Conservation (phyloP, 2,329 filamentous ascomycete species). For the Lasiodiplodia gonubiensis region DNA sequence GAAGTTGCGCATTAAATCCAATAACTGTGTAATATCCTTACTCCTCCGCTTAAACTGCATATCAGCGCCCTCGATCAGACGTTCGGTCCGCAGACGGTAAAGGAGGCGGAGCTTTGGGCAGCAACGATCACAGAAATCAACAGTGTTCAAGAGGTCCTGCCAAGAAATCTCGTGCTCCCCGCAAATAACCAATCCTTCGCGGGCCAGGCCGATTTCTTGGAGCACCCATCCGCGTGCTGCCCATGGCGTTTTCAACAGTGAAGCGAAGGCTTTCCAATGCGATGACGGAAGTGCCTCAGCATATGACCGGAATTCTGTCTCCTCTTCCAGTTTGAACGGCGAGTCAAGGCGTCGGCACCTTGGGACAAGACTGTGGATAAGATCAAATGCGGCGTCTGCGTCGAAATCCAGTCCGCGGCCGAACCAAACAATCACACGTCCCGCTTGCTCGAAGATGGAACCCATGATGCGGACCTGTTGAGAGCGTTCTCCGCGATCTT, state of each 20-base stretch:
- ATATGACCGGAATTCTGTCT: not conserved
- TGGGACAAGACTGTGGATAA: not conserved
- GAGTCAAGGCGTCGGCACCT: not conserved
- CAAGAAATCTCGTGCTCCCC: not conserved
- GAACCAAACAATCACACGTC: constrained; percentile 22
- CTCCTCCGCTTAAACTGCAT: too few species aligned
- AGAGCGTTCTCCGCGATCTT: constrained; percentile 17
- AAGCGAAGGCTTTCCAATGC: not conserved
- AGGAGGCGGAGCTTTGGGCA: fast-evolving
- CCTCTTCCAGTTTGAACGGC: not conserved
- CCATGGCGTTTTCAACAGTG: not conserved
- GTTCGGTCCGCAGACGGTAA: not conserved
- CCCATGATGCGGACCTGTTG: constrained; percentile 29
- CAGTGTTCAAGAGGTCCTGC: not conserved
- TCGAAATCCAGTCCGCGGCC: constrained; percentile 8
- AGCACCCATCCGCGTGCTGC: not conserved
- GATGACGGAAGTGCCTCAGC: not conserved
- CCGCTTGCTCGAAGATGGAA: constrained; percentile 24
- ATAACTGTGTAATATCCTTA: too few species aligned
- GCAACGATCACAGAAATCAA: too few species aligned
- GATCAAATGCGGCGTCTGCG: not conserved
- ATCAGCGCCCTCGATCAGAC: not conserved
- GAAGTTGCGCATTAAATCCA: not conserved
- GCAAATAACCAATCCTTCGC: not conserved
- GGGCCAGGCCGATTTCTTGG: not conserved